Base-by-base conservation (phyloP, 1,284 basidiomycete species). In the Amylostereum chailletii region DNA sequence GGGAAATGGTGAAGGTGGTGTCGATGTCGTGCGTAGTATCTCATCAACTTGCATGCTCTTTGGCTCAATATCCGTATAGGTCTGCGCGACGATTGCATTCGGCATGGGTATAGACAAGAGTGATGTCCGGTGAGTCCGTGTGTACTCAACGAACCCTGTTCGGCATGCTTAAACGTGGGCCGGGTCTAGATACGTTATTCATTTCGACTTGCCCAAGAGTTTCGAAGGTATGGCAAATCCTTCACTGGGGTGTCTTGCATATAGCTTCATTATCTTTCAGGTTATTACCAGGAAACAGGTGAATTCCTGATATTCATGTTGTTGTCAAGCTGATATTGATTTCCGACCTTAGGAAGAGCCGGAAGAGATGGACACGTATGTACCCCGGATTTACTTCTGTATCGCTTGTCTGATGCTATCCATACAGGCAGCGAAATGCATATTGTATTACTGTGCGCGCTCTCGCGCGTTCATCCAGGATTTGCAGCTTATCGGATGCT, bases 221-320 rank as follows among this genome's bases (percentile, higher is more conserved):
- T 81, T 92, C 53, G 90, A 92, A 75, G 88, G 88, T 81, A 46
- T 55, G 66, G 56, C 42, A 46, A 41, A 27, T 41, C 19, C 32
- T 41, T n/a, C 40, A 26, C 30, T 41, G n/a, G n/a, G n/a, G n/a
- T n/a, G 33, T 30, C 34, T 9, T 29, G 3, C 37, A 33, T 30
- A 19, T 2, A 31, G 29, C 36, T 19, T 10, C 41, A 11, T 42
- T 26, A 30, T 3, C 2, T 27, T 2, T 43, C 48, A 90, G 90
- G 87, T 0, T 94, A 85, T 65, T 94, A 94, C 61, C 91, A 94
- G 62, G 90, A 94, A 63, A 93, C 90, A 47, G 89, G 89, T 76
- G 5, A 50, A 47, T 59, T 43, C 38, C 40, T n/a, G 31, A 46
- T 26, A 8, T 19, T 47, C 45, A 5, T 19, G 26, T 30, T 36